These are phyloP conservation scores for Fusarium verticillioides DNA, from an alignment of 2,329 filamentous ascomycete genomes.

Conservation along the genomic window DNA sequence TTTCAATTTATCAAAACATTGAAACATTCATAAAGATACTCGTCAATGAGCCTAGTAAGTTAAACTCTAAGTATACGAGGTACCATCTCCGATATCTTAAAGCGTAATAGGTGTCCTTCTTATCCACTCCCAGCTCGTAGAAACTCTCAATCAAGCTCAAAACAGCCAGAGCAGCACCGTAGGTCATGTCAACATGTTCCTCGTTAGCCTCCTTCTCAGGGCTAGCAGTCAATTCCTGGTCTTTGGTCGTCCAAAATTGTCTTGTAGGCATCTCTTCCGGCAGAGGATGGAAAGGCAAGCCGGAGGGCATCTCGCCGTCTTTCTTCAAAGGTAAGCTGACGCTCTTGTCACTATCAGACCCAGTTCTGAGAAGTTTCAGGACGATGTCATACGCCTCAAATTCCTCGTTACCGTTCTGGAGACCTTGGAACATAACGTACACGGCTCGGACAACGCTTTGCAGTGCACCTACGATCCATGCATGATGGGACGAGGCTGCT, in stretches of 20 bases:
- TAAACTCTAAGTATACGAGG: too few species aligned
- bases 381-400: accelerated
- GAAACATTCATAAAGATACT: too few species aligned
- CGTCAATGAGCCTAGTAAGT: too few species aligned
- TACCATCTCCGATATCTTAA: too few species aligned
- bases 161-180: not conserved
- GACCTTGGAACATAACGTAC: not conserved
- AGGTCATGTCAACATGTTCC: not conserved
- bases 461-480: not conserved
- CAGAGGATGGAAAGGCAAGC: not conserved
- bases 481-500: not conserved
- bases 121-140: not conserved
- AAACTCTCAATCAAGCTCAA: not conserved
- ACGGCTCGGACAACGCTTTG: not conserved
- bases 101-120: accelerated
- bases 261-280: not conserved
- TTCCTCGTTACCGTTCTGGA: not conserved
- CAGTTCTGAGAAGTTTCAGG: accelerated
- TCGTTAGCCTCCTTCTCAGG: not conserved
- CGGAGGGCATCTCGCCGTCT: accelerated
- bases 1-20: too few species aligned
- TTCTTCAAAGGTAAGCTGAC: accelerated
- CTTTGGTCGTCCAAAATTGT: accelerated
- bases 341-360: accelerated
- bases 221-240: accelerated